A percentile compares a stretch with the other conserved stretches of the same genome.
Conservation (phyloP, 1,284 basidiomycete genomes). For the Grifola frondosa region DNA sequence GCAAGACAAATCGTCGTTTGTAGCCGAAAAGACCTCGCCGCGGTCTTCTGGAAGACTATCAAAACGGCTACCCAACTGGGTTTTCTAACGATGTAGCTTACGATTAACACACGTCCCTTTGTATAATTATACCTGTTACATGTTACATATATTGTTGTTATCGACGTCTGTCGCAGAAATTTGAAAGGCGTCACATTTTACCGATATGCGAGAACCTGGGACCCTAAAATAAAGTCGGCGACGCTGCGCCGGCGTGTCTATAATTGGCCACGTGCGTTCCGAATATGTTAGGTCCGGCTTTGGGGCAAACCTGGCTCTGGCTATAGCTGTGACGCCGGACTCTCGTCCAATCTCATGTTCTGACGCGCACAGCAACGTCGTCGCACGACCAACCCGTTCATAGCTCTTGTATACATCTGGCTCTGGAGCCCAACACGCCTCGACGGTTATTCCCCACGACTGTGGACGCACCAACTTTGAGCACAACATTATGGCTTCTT, state of each 20-base stretch:
- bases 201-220: too few species aligned
- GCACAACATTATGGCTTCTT: conserved; percentile 23
- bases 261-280: conserved; percentile 9
- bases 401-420: too few species aligned
- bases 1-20: conserved; percentile 1
- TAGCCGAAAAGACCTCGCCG: conserved; percentile 8
- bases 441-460: conserved; percentile 4
- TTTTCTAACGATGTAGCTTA: too few species aligned
- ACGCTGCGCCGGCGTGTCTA: too few species aligned
- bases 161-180: too few species aligned
- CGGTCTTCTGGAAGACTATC: conserved; percentile 25
- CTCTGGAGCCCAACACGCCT: too few species aligned
- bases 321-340: not conserved
- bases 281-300: conserved; percentile 8
- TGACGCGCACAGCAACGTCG: too few species aligned
- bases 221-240: too few species aligned
- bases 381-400: too few species aligned
- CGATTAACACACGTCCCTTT: too few species aligned
- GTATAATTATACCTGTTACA: not conserved
- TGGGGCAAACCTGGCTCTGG: conserved; percentile 9
- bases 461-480: conserved; percentile 1
- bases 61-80: too few species aligned
- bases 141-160: not conserved
- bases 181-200: too few species aligned
- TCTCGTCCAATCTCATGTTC: conserved; percentile 3